These are phyloP conservation scores for Ceratobasidium sp. DNA, from an alignment of 1,284 basidiomycete genomes.

Conservation along the genomic window DNA sequence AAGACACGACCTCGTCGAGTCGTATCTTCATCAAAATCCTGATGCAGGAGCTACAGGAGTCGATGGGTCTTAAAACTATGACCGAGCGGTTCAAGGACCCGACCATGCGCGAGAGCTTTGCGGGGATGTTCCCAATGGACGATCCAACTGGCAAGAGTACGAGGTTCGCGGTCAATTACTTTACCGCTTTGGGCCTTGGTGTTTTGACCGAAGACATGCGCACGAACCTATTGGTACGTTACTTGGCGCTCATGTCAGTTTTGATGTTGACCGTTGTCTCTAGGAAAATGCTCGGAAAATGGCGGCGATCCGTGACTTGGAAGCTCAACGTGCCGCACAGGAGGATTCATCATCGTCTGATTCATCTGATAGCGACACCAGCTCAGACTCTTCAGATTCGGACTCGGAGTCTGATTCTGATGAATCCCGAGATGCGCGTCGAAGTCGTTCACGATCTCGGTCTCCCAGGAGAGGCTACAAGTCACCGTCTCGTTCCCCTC, in stretches of 20 bases:
- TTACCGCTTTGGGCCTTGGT: conserved; percentile 92
- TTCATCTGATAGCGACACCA: conserved; percentile 51
- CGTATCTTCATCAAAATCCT: conserved; percentile 99
- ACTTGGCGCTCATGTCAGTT: conserved; percentile 9
- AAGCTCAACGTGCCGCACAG: conserved; percentile 84
- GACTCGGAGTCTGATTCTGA: conserved; percentile 54
- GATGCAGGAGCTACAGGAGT: conserved; percentile 92
- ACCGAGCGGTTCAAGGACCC: conserved; percentile 87
- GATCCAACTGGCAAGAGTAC: conserved; percentile 86
- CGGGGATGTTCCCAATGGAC: conserved; percentile 92
- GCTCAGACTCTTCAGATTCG: conserved; percentile 55
- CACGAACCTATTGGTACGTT: conserved; percentile 84
- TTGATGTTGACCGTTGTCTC: conserved; percentile 28
- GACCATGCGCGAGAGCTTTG: conserved; percentile 76
- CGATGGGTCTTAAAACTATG: conserved; percentile 84
- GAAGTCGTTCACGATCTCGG: conserved; percentile 45
- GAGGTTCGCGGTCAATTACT: conserved; percentile 97
- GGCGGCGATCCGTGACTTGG: conserved; percentile 88
- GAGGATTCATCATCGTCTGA: conserved; percentile 74
- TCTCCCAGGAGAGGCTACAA: conserved; percentile 44
- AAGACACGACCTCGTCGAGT: conserved; percentile 93
- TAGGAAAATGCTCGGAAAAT: conserved; percentile 61
- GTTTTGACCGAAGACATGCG: conserved; percentile 94
- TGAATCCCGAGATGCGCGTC: conserved; percentile 46
- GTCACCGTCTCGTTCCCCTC: conserved; percentile 21